Evolutionary conservation across 2,329 filamentous ascomycete genomes (phyloP).

Genomic region (Botrytis byssoidea): DNA sequence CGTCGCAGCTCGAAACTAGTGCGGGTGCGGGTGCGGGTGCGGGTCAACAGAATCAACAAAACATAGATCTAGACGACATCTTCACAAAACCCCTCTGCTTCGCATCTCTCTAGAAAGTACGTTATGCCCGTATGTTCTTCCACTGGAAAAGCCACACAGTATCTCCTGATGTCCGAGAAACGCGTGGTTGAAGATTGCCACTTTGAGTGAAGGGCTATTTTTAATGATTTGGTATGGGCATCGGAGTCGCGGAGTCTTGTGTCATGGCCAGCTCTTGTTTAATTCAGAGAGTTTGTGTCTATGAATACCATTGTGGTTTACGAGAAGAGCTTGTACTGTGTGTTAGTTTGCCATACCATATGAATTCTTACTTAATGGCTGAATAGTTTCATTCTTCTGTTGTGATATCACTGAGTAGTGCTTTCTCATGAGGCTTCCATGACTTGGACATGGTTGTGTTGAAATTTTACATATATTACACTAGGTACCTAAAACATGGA

Average conservation of each 20-base stretch:
- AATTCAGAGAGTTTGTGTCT: background rate
- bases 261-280: background rate
- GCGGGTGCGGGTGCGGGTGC: no score
- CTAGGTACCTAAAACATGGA: background rate
- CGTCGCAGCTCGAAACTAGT: background rate
- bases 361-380: background rate
- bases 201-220: background rate
- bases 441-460: background rate
- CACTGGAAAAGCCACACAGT: background rate
- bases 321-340: background rate
- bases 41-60: background rate
- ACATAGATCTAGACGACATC: background rate
- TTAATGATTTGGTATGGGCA: background rate
- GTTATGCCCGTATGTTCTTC: background rate
- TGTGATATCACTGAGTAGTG: background rate
- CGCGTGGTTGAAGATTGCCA: background rate
- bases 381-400: background rate
- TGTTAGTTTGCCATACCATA: background rate
- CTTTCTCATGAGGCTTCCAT: background rate
- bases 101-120: background rate
- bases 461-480: background rate
- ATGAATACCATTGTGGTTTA: background rate
- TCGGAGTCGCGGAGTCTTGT: background rate
- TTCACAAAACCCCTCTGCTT: background rate
- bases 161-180: background rate